Conservation (phyloP, 2,329 filamentous ascomycete species). For the Beauveria sp. region DNA sequence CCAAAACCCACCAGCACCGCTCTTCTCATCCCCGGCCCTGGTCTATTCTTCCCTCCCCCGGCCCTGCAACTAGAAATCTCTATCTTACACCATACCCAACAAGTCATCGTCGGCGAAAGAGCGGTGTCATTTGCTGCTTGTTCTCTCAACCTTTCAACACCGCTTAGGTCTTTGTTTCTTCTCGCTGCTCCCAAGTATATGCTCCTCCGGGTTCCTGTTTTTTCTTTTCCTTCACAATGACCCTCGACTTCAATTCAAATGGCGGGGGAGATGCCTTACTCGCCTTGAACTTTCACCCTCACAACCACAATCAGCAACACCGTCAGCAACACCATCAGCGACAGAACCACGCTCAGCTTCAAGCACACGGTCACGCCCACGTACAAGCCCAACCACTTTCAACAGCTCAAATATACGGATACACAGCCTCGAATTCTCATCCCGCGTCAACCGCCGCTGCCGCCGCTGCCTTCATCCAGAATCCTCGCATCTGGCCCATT, state of each 20-base stretch:
- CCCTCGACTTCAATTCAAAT: constrained; percentile 52
- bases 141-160: constrained; percentile 28
- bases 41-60: constrained; percentile 3
- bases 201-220: constrained; percentile 22
- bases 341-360: constrained; percentile 11
- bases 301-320: constrained; percentile 42
- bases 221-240: constrained; percentile 37
- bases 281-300: constrained; percentile 53
- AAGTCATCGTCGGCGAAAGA: constrained; percentile 25
- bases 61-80: constrained; percentile 16
- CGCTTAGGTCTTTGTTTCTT: constrained; percentile 9
- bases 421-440: not conserved
- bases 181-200: constrained; percentile 18
- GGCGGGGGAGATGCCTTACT: constrained; percentile 51
- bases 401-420: constrained; percentile 4
- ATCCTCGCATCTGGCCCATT: constrained; percentile 39
- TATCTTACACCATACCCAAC: constrained; percentile 13
- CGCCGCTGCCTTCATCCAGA: constrained; percentile 28
- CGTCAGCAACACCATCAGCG: constrained; percentile 36
- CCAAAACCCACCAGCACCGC: constrained; percentile 10
- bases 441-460: constrained; percentile 15
- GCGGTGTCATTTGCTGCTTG: constrained; percentile 33
- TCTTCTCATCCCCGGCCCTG: constrained; percentile 12
- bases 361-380: constrained; percentile 1
- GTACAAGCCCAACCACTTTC: not conserved